Percentiles rank a stretch among this genome's conserved stretches.
Conservation (phyloP, 805 yeast species). For the Cyberlindnera americana region DNA sequence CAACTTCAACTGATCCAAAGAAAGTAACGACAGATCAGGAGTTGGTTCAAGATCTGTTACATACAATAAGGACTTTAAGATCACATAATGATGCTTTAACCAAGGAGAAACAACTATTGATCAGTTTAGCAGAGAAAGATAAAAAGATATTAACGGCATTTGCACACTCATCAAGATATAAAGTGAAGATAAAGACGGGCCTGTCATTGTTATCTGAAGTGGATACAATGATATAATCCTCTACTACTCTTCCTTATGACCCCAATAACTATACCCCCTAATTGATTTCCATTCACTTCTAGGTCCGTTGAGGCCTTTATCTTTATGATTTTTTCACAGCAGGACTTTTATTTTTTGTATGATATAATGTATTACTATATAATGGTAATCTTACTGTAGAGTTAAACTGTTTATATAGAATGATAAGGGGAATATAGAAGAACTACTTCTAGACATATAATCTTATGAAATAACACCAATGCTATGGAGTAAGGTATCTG, state of each 20-base stretch:
- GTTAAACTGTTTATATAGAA: no score
- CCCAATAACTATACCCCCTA: not conserved
- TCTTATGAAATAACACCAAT: no score
- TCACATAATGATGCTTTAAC: conserved; percentile 15
- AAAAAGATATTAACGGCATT: conserved; percentile 19
- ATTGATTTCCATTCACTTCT: not conserved
- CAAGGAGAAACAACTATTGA: conserved; percentile 13
- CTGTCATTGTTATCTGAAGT: conserved; percentile 19
- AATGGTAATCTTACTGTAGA: no score
- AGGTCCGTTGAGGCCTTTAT: not conserved
- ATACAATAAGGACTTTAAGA: conserved; percentile 20
- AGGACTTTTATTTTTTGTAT: no score
- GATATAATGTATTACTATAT: no score
- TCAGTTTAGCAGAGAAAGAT: conserved; percentile 12
- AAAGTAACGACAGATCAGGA: no score
- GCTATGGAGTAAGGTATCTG: no score
- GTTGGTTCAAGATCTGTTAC: conserved; percentile 19
- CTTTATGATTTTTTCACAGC: no score
- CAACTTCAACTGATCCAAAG: no score
- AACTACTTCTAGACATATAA: no score
- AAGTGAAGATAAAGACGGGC: conserved; percentile 21
- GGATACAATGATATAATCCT: conserved; percentile 19
- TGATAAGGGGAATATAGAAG: no score
- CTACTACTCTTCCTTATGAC: not conserved
- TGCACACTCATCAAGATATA: conserved; percentile 14